phyloP scores from a whole-genome alignment of 768 basidiomycete genomes.

The Lentinula edodes region DNA sequence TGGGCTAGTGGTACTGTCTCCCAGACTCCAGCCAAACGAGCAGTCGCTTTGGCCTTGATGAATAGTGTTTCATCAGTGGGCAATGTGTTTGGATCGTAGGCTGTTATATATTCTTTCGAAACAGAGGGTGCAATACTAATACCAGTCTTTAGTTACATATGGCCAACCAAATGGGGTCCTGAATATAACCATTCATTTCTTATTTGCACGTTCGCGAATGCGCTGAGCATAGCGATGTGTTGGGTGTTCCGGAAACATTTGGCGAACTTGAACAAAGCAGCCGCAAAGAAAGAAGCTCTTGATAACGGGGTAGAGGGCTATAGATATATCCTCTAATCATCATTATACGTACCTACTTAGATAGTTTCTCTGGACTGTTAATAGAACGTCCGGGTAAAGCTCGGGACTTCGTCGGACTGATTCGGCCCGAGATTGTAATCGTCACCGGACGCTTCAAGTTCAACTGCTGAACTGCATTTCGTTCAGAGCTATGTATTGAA shows the following conservation, averaged over 20 bases:
- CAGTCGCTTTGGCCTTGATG: constrained; percentile 79
- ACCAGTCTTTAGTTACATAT: constrained; percentile 38
- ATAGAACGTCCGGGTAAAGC: neutral
- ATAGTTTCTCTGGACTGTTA: neutral
- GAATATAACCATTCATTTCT: constrained; percentile 65
- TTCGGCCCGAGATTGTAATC: neutral
- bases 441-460: neutral
- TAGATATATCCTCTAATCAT: constrained; percentile 39
- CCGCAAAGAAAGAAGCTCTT: constrained; percentile 32
- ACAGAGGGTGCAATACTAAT: neutral
- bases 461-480: neutral
- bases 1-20: constrained; percentile 48
- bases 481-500: neutral
- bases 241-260: constrained; percentile 45
- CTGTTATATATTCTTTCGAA: constrained; percentile 19
- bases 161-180: constrained; percentile 67
- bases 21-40: constrained; percentile 78
- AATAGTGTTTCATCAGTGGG: constrained; percentile 81
- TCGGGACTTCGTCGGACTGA: neutral
- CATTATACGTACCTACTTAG: neutral
- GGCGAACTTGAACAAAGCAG: constrained; percentile 29
- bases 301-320: constrained; percentile 29
- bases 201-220: constrained; percentile 61
- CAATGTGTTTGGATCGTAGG: constrained; percentile 76
- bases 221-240: constrained; percentile 43